Base-by-base conservation (phyloP, 495 filamentous ascomycete genomes). In the Cercophora newfieldiana region DNA sequence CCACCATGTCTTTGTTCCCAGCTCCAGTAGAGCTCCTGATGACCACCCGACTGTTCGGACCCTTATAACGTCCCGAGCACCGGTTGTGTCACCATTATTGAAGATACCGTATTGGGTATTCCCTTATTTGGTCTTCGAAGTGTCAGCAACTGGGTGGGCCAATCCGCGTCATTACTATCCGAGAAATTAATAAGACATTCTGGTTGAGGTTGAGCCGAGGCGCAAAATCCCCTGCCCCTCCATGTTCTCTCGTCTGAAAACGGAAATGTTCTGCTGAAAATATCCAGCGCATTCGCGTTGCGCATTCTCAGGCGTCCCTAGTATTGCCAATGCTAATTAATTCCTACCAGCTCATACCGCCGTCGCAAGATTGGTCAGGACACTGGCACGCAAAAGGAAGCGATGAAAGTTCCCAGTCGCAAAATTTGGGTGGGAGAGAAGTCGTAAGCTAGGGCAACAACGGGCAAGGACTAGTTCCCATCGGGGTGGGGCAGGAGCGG, bases 401-500 rank as follows among this genome's bases (percentile, higher is more conserved):
- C 10, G 24, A 47, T 22, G 30, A 26, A 18, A 25, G 3, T 59
- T 3, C 25, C 10, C 22, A 33, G 29, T 26, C 14, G 25, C 25
- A 31, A 29, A 58, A 58, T 58, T 14, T 37, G 26, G 55, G 54
- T 19, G 29, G 25, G 18, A 21, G 19, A 14, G 55, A 16, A 48
- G 22, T 61, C 59, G 59, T 19, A 50, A 50, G 44, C 44, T 49
- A 48, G 33, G 33, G 24, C 59, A 64, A 50, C 61, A 57, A 44
- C 25, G 18, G 61, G 51, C 22, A 56, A 64, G 25, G 51, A 14
- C 51, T 16, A 26, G 31, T 37, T 30, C 37, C 44, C 47, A 44
- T 4, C 37, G 30, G 7, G 19, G 47, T 50, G 21, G 33, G 47
- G 21, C 59, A 44, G 18, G 37, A 44, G 37, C 37, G 37, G 37